Conservation (phyloP, 1,284 basidiomycete genomes). For the Thelephora terrestris region DNA sequence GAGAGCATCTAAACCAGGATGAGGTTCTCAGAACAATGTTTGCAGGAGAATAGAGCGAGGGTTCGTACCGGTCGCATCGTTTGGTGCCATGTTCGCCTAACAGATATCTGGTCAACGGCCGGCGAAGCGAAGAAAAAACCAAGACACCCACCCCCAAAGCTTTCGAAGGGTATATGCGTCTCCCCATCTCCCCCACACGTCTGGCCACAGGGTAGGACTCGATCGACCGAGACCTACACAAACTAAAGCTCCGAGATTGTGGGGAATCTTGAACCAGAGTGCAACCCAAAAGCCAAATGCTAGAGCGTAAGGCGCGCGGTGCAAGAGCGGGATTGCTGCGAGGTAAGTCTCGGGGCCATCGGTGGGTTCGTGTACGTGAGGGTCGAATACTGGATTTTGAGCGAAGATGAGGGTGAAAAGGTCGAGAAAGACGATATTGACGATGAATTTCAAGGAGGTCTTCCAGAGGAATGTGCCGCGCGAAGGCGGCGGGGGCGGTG, state of each 20-base stretch:
- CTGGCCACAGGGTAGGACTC: constrained; percentile 24
- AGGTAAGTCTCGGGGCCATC: background rate
- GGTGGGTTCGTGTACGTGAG: background rate
- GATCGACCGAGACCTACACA: constrained; percentile 16
- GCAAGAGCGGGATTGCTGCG: background rate
- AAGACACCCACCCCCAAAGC: constrained; percentile 25
- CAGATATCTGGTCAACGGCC: background rate
- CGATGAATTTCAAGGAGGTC: background rate
- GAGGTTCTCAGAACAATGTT: background rate
- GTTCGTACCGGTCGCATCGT: constrained; percentile 15
- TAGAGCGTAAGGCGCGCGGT: background rate
- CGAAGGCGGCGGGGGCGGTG: background rate
- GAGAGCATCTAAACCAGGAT: constrained; percentile 11
- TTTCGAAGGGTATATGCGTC: constrained; percentile 26
- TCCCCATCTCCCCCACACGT: constrained; percentile 21
- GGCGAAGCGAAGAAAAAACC: background rate
- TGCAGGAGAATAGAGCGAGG: background rate
- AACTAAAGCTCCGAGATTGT: constrained; percentile 13
- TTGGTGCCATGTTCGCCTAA: constrained; percentile 25
- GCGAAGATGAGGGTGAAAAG: background rate
- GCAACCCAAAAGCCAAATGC: background rate
- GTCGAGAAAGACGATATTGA: background rate
- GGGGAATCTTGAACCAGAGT: constrained; percentile 13
- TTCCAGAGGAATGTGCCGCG: background rate
- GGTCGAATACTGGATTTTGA: background rate